Base-by-base conservation (phyloP, 106 monocot genomes). In the Dioscorea dumetorum region DNA sequence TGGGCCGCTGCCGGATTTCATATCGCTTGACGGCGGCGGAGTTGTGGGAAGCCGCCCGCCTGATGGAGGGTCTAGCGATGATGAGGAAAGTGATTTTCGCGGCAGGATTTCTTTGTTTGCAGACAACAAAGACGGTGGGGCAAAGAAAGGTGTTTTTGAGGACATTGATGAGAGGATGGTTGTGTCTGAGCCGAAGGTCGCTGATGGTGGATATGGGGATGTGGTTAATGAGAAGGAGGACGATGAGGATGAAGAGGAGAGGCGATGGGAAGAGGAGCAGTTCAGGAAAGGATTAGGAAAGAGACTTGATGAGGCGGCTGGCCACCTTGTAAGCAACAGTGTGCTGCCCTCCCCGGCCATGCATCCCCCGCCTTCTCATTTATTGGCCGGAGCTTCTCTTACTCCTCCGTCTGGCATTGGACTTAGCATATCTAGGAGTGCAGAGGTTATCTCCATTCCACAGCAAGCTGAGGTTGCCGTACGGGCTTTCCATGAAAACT, bases 201-300 rank as follows among this genome's bases (percentile, higher is more conserved):
- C 75, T 5, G 79, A 58, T 63, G 72, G 24, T 21, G 67, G 71
- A 48, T 67, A 60, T 33, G 64, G 57, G 51, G 58, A 17, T 9
- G 63, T 32, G 2, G 70, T 64, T 2, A 80, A 73, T 0, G 85
- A 93, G 5, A 85, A 64, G 0, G 82, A 78, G 0, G 85, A 93
- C 10, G 88, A 91, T 9, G 95, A 95, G 7, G 90, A 85, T 16
- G 95, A 95, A 11, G 95, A 89, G 70, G 97, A 92, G 69, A 86
- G 82, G 70, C 91, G 76, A 70, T 97, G 97, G 97, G 97, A 92
- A 70, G 97, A 97, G 63, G 97, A 91, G 74, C 97, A 97, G 62
- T 84, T 92, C 52, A 77, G 91, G 68, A 97, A 97, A 68, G 97
- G 84, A 17, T 57, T 92, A 17, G 97, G 97, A 13, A 91, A 84